Evolutionary conservation across 257 asterid genomes (phyloP).

Genomic region (Plantago major): DNA sequence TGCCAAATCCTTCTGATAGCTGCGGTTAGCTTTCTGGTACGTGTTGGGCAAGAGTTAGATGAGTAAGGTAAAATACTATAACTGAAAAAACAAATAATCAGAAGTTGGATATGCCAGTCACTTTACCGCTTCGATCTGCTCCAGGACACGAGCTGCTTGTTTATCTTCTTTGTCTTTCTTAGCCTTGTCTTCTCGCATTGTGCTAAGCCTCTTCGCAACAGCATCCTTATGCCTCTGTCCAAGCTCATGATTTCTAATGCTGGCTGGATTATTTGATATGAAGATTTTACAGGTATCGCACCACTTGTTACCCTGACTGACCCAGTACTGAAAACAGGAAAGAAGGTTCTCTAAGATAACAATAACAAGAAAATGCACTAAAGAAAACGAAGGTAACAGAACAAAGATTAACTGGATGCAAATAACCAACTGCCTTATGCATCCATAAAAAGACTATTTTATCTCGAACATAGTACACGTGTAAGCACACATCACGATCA

Average conservation of each 20-base stretch:
- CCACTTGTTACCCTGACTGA: slow-evolving; percentile 99
- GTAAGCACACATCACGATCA: no score
- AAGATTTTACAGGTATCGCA: slow-evolving; percentile 93
- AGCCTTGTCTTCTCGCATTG: slow-evolving; percentile 81
- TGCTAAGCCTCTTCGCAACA: slow-evolving; percentile 71
- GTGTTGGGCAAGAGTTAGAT: slow-evolving; percentile 5
- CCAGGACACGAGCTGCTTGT: slow-evolving; percentile 66
- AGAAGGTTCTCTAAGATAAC: slow-evolving; percentile 13
- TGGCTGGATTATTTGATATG: slow-evolving; percentile 82
- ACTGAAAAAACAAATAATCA: background rate
- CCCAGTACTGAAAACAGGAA: slow-evolving; percentile 70
- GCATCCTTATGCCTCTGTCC: slow-evolving; percentile 86
- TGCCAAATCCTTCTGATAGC: slow-evolving; percentile 87
- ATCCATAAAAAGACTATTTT: no score
- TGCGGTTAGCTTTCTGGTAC: slow-evolving; percentile 84
- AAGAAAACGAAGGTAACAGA: slow-evolving; percentile 3
- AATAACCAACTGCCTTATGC: background rate
- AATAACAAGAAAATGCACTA: slow-evolving; percentile 11
- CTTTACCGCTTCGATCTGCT: slow-evolving; percentile 93
- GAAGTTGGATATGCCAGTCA: background rate
- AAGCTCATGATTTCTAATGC: slow-evolving; percentile 96
- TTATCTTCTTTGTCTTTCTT: slow-evolving; percentile 70
- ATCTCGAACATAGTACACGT: no score
- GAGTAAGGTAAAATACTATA: background rate
- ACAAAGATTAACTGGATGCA: background rate